Percentiles rank a stretch among this genome's conserved stretches.
These are phyloP conservation scores for Cystobasidiaceae sp. DNA, from an alignment of 1,284 basidiomycete species.

Conservation along the genomic window DNA sequence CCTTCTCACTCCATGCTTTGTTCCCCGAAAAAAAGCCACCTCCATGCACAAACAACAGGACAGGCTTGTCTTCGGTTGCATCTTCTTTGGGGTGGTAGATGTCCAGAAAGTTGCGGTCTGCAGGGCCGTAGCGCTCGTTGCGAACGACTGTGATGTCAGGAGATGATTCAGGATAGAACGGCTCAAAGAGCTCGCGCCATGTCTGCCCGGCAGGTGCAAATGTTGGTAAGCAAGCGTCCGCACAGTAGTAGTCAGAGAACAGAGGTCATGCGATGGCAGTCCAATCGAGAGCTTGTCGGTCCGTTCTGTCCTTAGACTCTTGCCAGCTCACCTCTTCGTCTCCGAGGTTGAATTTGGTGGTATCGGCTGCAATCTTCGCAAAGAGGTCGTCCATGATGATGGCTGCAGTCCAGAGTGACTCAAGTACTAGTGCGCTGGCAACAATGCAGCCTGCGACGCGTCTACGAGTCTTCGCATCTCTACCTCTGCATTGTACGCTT, in stretches of 20 bases:
- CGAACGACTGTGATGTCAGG: not conserved
- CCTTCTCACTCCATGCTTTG: constrained; percentile 30
- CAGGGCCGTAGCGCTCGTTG: not conserved
- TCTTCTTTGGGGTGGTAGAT: not conserved
- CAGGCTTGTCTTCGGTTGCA: constrained; percentile 6
- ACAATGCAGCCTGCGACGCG: not conserved
- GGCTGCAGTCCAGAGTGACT: not conserved
- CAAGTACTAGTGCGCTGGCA: not conserved
- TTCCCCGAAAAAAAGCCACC: constrained; percentile 32
- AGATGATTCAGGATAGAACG: not conserved
- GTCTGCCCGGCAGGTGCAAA: not conserved
- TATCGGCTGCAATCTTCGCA: not conserved
- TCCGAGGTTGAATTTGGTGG: not conserved
- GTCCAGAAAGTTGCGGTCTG: not conserved
- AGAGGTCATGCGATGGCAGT: too few species aligned
- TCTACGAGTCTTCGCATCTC: too few species aligned
- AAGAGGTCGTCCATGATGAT: not conserved
- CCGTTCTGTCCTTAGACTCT: not conserved
- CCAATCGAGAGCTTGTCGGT: not conserved
- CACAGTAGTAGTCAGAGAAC: too few species aligned
- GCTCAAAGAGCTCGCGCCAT: not conserved
- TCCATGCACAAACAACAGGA: constrained; percentile 28
- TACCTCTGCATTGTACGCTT: too few species aligned
- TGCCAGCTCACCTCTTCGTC: not conserved
- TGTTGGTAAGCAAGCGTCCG: not conserved